phyloP scores from a whole-genome alignment of 805 yeast species.

The Candida endomychidarum region DNA sequence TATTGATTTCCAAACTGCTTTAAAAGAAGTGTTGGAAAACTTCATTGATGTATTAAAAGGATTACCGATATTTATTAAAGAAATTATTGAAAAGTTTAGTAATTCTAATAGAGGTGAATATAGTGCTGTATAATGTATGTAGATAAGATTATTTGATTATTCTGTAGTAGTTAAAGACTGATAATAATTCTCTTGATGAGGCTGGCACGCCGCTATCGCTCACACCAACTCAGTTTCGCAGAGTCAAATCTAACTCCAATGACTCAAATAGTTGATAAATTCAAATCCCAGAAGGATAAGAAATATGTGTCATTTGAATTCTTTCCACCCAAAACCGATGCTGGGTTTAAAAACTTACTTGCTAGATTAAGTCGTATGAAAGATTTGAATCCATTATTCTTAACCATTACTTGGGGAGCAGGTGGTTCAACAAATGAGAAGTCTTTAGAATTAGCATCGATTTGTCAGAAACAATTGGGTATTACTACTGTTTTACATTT shows the following conservation, averaged over 20 bases:
- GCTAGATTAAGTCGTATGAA: slow-evolving; percentile 89
- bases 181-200: too few relatives aligned
- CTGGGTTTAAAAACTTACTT: slow-evolving; percentile 79
- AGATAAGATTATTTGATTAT: too few relatives aligned
- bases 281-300: slow-evolving; percentile 40
- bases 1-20: slow-evolving; percentile 70
- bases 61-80: slow-evolving; percentile 64
- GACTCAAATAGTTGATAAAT: slow-evolving; percentile 39
- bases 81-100: slow-evolving; percentile 67
- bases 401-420: slow-evolving; percentile 98
- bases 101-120: slow-evolving; percentile 78
- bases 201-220: too few relatives aligned
- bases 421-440: slow-evolving; percentile 92
- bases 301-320: slow-evolving; percentile 86
- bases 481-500: slow-evolving; percentile 92
- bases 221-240: background rate
- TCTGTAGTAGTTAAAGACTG: background rate
- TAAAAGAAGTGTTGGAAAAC: slow-evolving; percentile 71
- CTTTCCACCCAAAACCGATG: slow-evolving; percentile 95
- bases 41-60: slow-evolving; percentile 55
- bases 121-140: slow-evolving; percentile 81
- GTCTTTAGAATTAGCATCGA: slow-evolving; percentile 77
- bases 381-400: slow-evolving; percentile 81
- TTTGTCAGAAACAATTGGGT: slow-evolving; percentile 71
- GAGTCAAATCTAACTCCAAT: too few relatives aligned